Evolutionary conservation across 179 eudicot species (phyloP).

Genomic region (Corrigiola litoralis): DNA sequence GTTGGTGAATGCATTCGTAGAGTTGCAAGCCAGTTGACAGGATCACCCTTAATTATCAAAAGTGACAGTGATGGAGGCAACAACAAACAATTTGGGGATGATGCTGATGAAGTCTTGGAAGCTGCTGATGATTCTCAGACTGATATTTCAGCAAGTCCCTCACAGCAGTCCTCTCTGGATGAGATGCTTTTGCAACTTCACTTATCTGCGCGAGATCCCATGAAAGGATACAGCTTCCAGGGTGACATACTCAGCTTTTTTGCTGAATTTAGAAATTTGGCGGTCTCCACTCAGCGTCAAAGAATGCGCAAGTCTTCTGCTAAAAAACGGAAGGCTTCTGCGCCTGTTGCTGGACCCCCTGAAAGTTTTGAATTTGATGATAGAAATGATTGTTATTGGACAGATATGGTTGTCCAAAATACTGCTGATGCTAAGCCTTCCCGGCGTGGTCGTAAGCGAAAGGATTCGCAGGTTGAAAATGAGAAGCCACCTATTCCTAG

Average conservation of each 20-base stretch:
- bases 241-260: slow-evolving; percentile 40
- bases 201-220: slow-evolving; percentile 64
- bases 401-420: slow-evolving; percentile 75
- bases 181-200: slow-evolving; percentile 65
- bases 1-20: slow-evolving; percentile 83
- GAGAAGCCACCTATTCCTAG: slow-evolving; percentile 45
- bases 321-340: slow-evolving; percentile 53
- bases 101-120: slow-evolving; percentile 33
- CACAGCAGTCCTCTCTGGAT: slow-evolving; percentile 41
- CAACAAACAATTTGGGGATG: slow-evolving; percentile 13
- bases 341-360: slow-evolving; percentile 33
- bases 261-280: slow-evolving; percentile 54
- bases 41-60: slow-evolving; percentile 40
- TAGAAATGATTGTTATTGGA: slow-evolving; percentile 89
- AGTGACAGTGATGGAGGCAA: slow-evolving; percentile 23
- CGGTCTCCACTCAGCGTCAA: slow-evolving; percentile 35
- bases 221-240: slow-evolving; percentile 39
- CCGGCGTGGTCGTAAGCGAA: slow-evolving; percentile 39
- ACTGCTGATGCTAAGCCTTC: slow-evolving; percentile 52
- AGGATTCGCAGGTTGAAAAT: slow-evolving; percentile 36
- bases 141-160: slow-evolving; percentile 28
- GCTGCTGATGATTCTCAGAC: slow-evolving; percentile 28
- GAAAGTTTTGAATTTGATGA: slow-evolving; percentile 86
- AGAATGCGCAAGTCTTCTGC: slow-evolving; percentile 36
- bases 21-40: slow-evolving; percentile 82